Evolutionary conservation across 2,329 filamentous ascomycete genomes (phyloP), one percentile per base, ranked within the genome.

Genomic region (Pestalotiopsis fici): DNA sequence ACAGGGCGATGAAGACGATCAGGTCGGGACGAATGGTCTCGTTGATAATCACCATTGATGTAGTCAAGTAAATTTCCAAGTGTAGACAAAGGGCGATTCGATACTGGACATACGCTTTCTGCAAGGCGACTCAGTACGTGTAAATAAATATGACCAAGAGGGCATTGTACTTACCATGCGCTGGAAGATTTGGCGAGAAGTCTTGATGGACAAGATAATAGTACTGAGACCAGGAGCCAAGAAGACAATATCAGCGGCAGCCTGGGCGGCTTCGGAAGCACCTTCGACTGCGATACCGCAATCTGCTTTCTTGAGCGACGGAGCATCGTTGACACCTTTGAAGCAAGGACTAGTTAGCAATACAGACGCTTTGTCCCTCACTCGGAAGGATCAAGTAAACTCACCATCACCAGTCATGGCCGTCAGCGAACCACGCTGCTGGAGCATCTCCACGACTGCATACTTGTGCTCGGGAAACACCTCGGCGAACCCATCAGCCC

Each of bases 1-100:
- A 94, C 31, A 94, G 85, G 69, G 91, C 91, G 72, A 94, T 88
- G 86, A 93, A 94, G 80, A 93, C 91, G 75, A 94, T 90, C 56
- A 94, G 87, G 71, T 93, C 89, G 69, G 87, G 87, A 71, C 86
- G 86, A 77, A 93, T 87, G 70, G 90, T 93, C 84, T 93, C 91
- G 83, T 93, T 91, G 82, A 93, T 88, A 83, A 93, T 92, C 79
- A 93, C 90, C 90, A 93, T 93, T 39, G 90, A 92, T 68, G 90
- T 91, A 73, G 91, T 90, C 27, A 94, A 85, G 85, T 93, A 94
- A 78, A 94, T 89, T 80, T 92, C 90, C 74, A 93, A 84, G 78
- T 93, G 90, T 69, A 93, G 82, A 80, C 90, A 92, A 69, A 93
- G 87, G 62, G 90, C 90, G 76, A 93, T 93, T 85, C 90, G 90